Evolutionary conservation across 2,329 filamentous ascomycete species (phyloP), one percentile per base, ranked within the genome.

Genomic region (Alternaria sp.): DNA sequence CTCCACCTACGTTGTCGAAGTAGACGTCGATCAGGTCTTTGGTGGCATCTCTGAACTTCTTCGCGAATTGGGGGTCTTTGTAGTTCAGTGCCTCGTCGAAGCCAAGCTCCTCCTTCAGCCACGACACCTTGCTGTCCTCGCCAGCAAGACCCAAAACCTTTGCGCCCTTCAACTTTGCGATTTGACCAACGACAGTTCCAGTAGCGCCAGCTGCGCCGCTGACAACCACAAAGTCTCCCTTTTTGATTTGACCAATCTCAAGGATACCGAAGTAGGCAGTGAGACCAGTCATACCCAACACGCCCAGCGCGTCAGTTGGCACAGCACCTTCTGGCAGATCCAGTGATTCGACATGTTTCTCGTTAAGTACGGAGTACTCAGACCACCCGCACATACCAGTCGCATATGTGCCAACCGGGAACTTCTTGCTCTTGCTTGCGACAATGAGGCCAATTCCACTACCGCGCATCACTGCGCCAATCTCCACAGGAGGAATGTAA

Each of bases 161-260:
- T 59, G 78, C 82, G 2, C 82, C 91, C 76, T 88, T 87, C 54
- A 92, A 79, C 81, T 92, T 93, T 18, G 90, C 90, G 66, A 94
- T 92, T 79, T 94, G 91, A 0, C 90, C 91, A 0, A 87, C 91
- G 1, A 94, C 86, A 71, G 86, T 90, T 1, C 91, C 91, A 0
- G 91, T 94, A 0, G 91, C 91, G 2, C 91, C 91, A 0, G 91
- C 91, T 2, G 91, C 91, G 7, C 90, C 91, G 8, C 88, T 91
- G 0, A 94, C 89, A 7, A 94, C 90, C 1, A 94, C 91, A 4
- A 90, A 88, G 65, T 94, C 90, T 5, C 90, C 90, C 1, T 85
- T 77, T 75, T 89, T 87, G 41, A 90, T 86, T 56, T 89, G 81
- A 3, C 87, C 91, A 46, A 94, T 86, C 56, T 90, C 85, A 30